Percentiles rank a stretch among this genome's conserved stretches.
Evolutionary conservation across 495 filamentous ascomycete species (phyloP).

Genomic region (Immersiella caudata): DNA sequence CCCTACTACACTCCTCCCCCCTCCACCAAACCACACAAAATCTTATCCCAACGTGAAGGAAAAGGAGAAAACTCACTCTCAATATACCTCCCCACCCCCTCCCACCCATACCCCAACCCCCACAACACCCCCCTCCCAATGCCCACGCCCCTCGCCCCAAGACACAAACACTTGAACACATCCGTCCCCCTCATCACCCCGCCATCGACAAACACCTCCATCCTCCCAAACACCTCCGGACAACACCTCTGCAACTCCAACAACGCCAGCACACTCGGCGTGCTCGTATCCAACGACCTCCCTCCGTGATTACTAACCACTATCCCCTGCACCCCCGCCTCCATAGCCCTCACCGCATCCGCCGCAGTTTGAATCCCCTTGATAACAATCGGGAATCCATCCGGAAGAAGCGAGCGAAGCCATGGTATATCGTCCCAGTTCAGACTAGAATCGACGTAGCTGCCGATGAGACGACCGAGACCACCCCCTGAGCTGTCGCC

Average conservation of each 20-base stretch:
- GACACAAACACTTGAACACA: constrained; percentile 69
- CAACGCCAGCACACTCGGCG: constrained; percentile 62
- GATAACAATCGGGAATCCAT: constrained; percentile 56
- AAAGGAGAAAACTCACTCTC: constrained; percentile 48
- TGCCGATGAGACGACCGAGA: constrained; percentile 70
- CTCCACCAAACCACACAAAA: not conserved
- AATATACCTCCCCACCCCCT: constrained; percentile 69
- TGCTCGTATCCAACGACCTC: constrained; percentile 64
- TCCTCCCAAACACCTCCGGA: constrained; percentile 60
- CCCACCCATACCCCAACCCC: constrained; percentile 69
- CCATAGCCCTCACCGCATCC: constrained; percentile 61
- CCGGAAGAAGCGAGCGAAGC: constrained; percentile 40
- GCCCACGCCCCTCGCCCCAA: constrained; percentile 66
- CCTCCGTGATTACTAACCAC: constrained; percentile 72
- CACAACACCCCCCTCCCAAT: constrained; percentile 67
- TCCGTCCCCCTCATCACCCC: constrained; percentile 66
- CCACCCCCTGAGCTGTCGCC: constrained; percentile 71
- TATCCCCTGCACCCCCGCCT: constrained; percentile 62
- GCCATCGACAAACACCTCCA: constrained; percentile 70
- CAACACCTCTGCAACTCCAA: constrained; percentile 65
- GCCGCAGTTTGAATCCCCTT: constrained; percentile 68
- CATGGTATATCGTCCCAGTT: constrained; percentile 73
- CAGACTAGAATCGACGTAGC: constrained; percentile 70
- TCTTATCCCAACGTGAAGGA: not conserved
- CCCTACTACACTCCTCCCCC: too few relatives aligned